phyloP scores from a whole-genome alignment of 2,329 filamentous ascomycete genomes.

The Fusarium multiceps region DNA sequence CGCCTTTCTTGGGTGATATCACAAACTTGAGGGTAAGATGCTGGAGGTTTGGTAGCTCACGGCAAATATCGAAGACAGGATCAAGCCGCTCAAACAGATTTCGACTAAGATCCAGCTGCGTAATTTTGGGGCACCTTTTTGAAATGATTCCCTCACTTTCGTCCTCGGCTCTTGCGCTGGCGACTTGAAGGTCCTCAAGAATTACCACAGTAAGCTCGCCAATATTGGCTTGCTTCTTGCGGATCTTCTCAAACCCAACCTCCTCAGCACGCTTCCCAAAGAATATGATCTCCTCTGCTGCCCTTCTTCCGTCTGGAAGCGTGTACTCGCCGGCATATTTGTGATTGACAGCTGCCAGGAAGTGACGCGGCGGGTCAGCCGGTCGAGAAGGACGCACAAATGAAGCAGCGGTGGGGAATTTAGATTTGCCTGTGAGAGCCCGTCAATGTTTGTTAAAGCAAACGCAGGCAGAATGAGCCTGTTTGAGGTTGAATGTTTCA shows the following conservation, averaged over 20 bases:
- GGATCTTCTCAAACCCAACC: slow-evolving; percentile 94
- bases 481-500: neutral
- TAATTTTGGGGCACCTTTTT: slow-evolving; percentile 72
- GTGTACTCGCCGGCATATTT: slow-evolving; percentile 80
- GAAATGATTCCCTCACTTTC: slow-evolving; percentile 54
- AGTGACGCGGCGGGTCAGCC: slow-evolving; percentile 74
- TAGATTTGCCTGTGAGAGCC: slow-evolving; percentile 63
- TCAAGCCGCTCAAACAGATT: slow-evolving; percentile 79
- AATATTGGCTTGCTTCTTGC: slow-evolving; percentile 80
- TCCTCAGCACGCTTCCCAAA: slow-evolving; percentile 91
- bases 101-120: slow-evolving; percentile 85
- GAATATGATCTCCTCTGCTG: slow-evolving; percentile 67
- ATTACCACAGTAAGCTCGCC: slow-evolving; percentile 83
- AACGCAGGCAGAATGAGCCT: neutral
- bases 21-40: slow-evolving; percentile 78
- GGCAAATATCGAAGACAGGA: slow-evolving; percentile 77
- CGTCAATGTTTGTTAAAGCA: neutral
- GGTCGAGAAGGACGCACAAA: slow-evolving; percentile 85
- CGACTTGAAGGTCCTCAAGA: slow-evolving; percentile 79
- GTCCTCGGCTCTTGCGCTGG: slow-evolving; percentile 48
- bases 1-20: neutral
- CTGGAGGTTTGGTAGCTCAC: slow-evolving; percentile 72
- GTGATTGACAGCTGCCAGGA: slow-evolving; percentile 80
- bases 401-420: slow-evolving; percentile 78
- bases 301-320: slow-evolving; percentile 51